Percentiles rank a stretch among this genome's conserved stretches.
Conservation (phyloP, 169 alveolate genomes). For the Cryptosporidium bovis region DNA sequence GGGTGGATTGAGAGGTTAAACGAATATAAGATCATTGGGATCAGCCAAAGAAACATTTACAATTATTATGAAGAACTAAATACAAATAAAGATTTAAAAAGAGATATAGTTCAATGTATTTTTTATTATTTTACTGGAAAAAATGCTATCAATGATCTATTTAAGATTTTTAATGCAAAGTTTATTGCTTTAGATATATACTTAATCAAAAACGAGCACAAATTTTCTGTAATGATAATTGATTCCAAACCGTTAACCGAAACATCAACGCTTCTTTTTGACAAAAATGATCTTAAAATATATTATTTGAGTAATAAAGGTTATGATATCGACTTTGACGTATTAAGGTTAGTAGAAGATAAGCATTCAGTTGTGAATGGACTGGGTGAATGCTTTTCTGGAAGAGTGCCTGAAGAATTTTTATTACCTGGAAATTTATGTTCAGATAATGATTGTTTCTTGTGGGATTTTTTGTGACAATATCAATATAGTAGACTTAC, state of each 20-base stretch:
- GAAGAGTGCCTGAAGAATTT: conserved; percentile 57
- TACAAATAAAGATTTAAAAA: neutral
- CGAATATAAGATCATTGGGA: conserved; percentile 44
- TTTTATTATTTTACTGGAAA: neutral
- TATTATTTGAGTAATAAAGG: conserved; percentile 1
- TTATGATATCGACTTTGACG: neutral
- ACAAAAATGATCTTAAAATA: conserved; percentile 18
- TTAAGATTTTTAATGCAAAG: conserved; percentile 17
- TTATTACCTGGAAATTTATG: neutral
- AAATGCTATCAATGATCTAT: conserved; percentile 16
- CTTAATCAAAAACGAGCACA: neutral
- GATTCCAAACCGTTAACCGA: conserved; percentile 19
- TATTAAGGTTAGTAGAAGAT: conserved; percentile 12
- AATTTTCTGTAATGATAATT: conserved; percentile 11
- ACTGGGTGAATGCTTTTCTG: conserved; percentile 5
- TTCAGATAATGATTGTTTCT: neutral
- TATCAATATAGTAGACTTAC: neutral
- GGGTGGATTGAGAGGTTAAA: neutral
- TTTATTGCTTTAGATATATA: conserved; percentile 45
- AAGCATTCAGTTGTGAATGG: neutral
- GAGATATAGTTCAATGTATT: conserved; percentile 1
- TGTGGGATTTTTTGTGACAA: conserved; percentile 1
- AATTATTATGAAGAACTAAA: conserved; percentile 22
- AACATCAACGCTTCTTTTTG: conserved; percentile 4
- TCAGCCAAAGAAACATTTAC: conserved; percentile 37